Conservation (phyloP, 2,329 filamentous ascomycete species). For the Rosellinia necatrix region DNA sequence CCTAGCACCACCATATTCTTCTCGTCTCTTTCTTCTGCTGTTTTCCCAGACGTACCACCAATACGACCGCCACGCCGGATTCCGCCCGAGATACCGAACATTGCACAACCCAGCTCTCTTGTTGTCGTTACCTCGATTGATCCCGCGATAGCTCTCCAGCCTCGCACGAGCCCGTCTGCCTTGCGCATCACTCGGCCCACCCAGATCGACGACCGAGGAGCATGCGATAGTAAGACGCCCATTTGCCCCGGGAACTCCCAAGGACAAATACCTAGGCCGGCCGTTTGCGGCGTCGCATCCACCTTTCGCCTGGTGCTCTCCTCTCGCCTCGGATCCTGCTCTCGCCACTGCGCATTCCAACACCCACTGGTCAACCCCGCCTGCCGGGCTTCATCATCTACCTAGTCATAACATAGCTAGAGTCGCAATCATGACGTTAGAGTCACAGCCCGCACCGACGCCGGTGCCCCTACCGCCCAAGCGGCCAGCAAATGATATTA, state of each 20-base stretch:
- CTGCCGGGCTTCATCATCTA: not conserved
- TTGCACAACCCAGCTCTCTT: constrained; percentile 9
- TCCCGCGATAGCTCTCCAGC: constrained; percentile 4
- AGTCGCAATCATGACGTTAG: constrained; percentile 42
- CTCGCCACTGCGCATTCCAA: constrained; percentile 14
- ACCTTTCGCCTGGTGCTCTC: constrained; percentile 2
- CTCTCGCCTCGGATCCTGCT: constrained; percentile 1
- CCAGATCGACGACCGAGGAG: constrained; percentile 21
- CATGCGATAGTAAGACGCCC: constrained; percentile 34
- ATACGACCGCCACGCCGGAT: constrained; percentile 3
- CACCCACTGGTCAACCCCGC: constrained; percentile 18
- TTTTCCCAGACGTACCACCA: constrained; percentile 17
- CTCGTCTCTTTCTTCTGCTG: constrained; percentile 3
- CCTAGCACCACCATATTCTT: not conserved
- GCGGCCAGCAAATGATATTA: constrained; percentile 42
- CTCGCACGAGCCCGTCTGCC: constrained; percentile 2
- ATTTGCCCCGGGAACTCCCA: constrained; percentile 21
- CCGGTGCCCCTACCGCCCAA: constrained; percentile 38
- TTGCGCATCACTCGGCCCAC: constrained; percentile 1
- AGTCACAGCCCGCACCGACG: constrained; percentile 38
- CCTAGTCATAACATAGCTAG: not conserved
- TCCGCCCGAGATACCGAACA: not conserved
- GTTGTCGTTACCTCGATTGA: not conserved
- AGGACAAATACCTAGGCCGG: constrained; percentile 21
- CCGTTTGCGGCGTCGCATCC: constrained; percentile 25